These are phyloP conservation scores for Atalantia buxifolia DNA, from an alignment of 345 rosid genomes.

Conservation along the genomic window DNA sequence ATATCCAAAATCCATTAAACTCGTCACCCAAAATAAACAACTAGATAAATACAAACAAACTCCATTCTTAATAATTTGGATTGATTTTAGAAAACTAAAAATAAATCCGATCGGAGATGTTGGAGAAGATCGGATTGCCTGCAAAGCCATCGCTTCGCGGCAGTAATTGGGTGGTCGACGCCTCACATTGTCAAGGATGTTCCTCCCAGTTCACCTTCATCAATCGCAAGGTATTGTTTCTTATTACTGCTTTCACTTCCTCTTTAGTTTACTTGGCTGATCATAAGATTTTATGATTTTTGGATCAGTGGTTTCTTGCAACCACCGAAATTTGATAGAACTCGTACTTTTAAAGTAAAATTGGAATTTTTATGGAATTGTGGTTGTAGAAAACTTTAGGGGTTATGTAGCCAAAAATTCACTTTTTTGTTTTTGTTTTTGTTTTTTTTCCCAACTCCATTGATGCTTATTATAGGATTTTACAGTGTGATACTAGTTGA, in stretches of 20 bases:
- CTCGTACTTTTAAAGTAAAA: neutral
- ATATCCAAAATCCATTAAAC: too few relatives aligned
- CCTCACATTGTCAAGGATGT: slow-evolving; percentile 96
- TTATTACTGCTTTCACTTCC: neutral
- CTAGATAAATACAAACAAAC: too few relatives aligned
- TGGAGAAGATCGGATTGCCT: slow-evolving; percentile 95
- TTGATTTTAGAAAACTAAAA: neutral
- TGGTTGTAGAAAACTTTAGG: neutral
- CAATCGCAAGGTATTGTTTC: slow-evolving; percentile 79
- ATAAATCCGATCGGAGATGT: slow-evolving; percentile 30
- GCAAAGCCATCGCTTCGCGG: slow-evolving; percentile 84
- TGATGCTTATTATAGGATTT: neutral
- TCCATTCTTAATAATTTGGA: neutral
- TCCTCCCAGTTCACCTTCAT: slow-evolving; percentile 89
- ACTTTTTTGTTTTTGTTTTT: neutral
- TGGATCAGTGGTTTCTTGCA: too few relatives aligned
- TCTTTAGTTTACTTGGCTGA: neutral
- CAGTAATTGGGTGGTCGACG: slow-evolving; percentile 77
- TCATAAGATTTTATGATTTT: neutral
- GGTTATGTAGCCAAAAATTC: too few relatives aligned
- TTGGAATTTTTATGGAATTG: neutral
- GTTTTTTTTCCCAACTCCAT: neutral
- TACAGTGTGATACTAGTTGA: neutral
- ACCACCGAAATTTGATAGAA: neutral
- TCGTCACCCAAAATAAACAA: too few relatives aligned